Percentiles rank a stretch among this genome's conserved stretches.
Evolutionary conservation across 257 asterid genomes (phyloP).

Genomic region (Salvia splendens): DNA sequence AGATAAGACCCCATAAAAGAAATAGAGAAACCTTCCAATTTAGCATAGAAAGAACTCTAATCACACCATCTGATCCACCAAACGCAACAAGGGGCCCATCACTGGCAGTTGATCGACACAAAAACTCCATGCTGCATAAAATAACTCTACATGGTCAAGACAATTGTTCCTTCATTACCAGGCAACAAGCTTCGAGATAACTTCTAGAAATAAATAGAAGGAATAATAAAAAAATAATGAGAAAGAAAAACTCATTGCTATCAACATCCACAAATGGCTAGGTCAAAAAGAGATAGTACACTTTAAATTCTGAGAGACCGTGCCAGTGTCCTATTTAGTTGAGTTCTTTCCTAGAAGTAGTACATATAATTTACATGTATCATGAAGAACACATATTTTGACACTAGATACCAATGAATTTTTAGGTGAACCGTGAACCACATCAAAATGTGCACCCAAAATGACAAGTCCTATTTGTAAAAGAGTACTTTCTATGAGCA

Average conservation of each 20-base stretch:
- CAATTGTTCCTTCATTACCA: slow-evolving; percentile 27
- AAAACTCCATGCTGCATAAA: slow-evolving; percentile 83
- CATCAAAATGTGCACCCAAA: slow-evolving; percentile 13
- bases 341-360: slow-evolving; percentile 2
- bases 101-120: slow-evolving; percentile 62
- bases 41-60: slow-evolving; percentile 97
- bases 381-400: not conserved
- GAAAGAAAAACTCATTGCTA: not conserved
- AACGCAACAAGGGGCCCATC: slow-evolving; percentile 99
- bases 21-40: slow-evolving; percentile 81
- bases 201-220: not conserved
- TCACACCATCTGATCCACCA: slow-evolving; percentile 98
- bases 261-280: slow-evolving; percentile 13
- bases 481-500: not conserved
- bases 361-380: not conserved
- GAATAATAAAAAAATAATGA: not conserved
- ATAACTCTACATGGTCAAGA: slow-evolving; percentile 32
- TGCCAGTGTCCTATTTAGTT: slow-evolving; percentile 5
- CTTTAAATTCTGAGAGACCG: slow-evolving; percentile 26
- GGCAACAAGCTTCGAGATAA: slow-evolving; percentile 18
- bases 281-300: slow-evolving; percentile 6
- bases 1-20: slow-evolving; percentile 25
- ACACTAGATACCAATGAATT: slow-evolving; percentile 20
- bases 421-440: slow-evolving; percentile 23
- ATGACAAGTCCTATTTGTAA: slow-evolving; percentile 16